These are phyloP conservation scores for Avicennia marina DNA, from an alignment of 257 asterid genomes.

Conservation along the genomic window DNA sequence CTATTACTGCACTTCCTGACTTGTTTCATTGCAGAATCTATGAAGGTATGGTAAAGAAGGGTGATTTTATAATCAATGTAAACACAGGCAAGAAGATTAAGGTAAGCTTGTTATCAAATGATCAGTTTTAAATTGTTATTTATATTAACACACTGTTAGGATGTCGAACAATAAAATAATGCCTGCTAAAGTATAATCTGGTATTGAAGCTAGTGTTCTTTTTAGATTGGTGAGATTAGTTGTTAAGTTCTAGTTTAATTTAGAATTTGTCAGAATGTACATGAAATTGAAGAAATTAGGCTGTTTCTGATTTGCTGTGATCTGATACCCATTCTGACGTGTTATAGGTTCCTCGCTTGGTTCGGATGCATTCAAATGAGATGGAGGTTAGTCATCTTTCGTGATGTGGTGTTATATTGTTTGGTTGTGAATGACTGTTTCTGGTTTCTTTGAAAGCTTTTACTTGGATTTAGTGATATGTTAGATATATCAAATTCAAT, in stretches of 20 bases:
- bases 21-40: slow-evolving; percentile 56
- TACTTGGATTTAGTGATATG: slow-evolving; percentile 2
- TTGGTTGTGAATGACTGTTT: too few species aligned
- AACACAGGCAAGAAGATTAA: slow-evolving; percentile 95
- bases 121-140: neutral
- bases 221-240: too few species aligned
- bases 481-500: neutral
- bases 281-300: slow-evolving; percentile 10
- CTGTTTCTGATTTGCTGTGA: slow-evolving; percentile 1
- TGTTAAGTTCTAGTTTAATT: neutral
- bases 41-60: slow-evolving; percentile 94
- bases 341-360: slow-evolving; percentile 91
- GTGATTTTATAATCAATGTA: slow-evolving; percentile 76
- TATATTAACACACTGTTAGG: neutral
- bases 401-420: slow-evolving; percentile 1
- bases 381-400: slow-evolving; percentile 75
- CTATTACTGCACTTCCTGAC: slow-evolving; percentile 9
- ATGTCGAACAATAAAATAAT: slow-evolving; percentile 1
- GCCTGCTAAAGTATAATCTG: slow-evolving; percentile 4
- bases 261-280: neutral
- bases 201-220: too few species aligned
- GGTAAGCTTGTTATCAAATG: slow-evolving; percentile 38
- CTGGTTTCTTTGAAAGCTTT: slow-evolving; percentile 12
- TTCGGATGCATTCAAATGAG: slow-evolving; percentile 95
- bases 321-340: slow-evolving; percentile 15